Base-by-base conservation (phyloP, 306 rosid genomes). In the Quercus ilex region DNA sequence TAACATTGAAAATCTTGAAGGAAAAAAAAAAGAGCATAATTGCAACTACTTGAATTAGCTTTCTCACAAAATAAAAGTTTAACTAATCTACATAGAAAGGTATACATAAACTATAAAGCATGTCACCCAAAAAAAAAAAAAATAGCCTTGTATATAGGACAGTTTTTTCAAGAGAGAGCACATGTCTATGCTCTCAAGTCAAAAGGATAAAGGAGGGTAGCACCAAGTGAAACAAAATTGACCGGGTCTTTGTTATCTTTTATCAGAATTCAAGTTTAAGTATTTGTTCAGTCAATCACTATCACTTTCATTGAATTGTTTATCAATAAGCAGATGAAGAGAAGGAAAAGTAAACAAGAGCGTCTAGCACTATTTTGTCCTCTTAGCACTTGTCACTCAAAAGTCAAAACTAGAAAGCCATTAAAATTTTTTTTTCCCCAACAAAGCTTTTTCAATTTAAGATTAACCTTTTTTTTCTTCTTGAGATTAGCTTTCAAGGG, bases 201-300 rank as follows among this genome's bases (percentile, higher is more conserved):
- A 79, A 83, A 79, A 68, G 75, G 75, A 59, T 26, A 58, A 35
- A 80, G n/a, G 19, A 35, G 10, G 2, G 26, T 33, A 57, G 77
- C 80, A 71, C 55, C 9, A 65, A 71, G 51, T 55, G 52, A 25
- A 67, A 10, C 76, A 55, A 72, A 20, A 57, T 78, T 51, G 71
- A 79, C 74, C 28, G 0, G 31, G 71, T 76, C 78, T 25, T 69
- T 3, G 0, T 5, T 46, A 43, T 55, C 75, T 28, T 49, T 20
- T 4, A 6, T 55, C 28, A 10, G 21, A 74, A 72, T 63, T 63
- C 79, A 72, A 65, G 60, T 30, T 72, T 57, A 4, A 69, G 59
- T 65, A 43, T 77, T 73, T 65, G n/a, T 46, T 28, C 23, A 28
- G 83, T 79, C 77, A 77, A 82, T 31, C 80, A 26, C 55, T 46